Base-by-base conservation (phyloP, 441 rosid species). In the Sinapis alba region DNA sequence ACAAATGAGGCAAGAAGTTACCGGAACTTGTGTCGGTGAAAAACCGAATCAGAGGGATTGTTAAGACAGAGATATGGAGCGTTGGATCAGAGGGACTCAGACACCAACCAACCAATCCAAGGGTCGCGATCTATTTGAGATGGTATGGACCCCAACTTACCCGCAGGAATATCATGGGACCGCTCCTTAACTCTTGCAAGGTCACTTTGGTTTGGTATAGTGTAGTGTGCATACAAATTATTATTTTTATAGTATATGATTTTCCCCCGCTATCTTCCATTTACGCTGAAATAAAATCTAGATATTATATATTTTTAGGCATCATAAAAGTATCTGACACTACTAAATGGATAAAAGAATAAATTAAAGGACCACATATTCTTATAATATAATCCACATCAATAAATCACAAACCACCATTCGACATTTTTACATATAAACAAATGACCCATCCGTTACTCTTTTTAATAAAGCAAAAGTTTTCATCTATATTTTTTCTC, bases 101-200 rank as follows among this genome's bases (percentile, higher is more conserved):
- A 45, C 53, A 69, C 58, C 79, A 8, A 68, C 58, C 79, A 8
- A 68, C 79, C 69, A 75, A 54, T 68, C 70, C 59, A 69, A 76
- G 38, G 70, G 79, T 70, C 54, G 10, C 8, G 28, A 76, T 76
- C 66, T 56, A 56, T 56, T 69, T 56, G 70, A 63, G 65, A 70
- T 63, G 32, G 21, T 6, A 10, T 41, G 45, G 66, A 38, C 38
- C 76, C 67, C 54, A 47, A 21, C 71, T 57, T 76, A 70, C 75
- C 75, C 75, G 75, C 79, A 76, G 64, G 69, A 69, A 62, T 76
- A 69, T 27, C 64, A 76, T 69, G 71, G 79, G 79, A 64, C 71
- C 71, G 30, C 75, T 76, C 71, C 80, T 76, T 70, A 63, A 76
- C 71, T 70, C 71, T 77, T 65, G 53, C 66, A 38, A 34, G 45